Percentiles rank a stretch among this genome's conserved stretches.
Evolutionary conservation across 495 filamentous ascomycete species (phyloP).

Genomic region (Hypoxylon trugodes): DNA sequence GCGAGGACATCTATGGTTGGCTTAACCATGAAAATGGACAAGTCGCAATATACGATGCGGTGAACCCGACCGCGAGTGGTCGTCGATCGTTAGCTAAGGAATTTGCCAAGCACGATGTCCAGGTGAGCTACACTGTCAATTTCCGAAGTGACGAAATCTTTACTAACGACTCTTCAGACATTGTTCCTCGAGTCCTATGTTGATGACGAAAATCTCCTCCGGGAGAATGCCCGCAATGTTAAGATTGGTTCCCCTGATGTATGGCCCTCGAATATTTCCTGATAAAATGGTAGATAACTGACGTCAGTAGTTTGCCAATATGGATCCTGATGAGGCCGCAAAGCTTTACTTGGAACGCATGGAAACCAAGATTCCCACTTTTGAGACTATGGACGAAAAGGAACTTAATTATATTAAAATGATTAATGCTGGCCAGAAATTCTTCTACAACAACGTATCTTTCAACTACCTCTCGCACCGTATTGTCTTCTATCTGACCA

Average conservation of each 20-base stretch:
- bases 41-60: conserved; percentile 98
- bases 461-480: conserved; percentile 95
- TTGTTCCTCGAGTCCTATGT: conserved; percentile 97
- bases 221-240: conserved; percentile 95
- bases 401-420: conserved; percentile 99
- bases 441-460: conserved; percentile 92
- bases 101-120: conserved; percentile 94
- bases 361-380: conserved; percentile 88
- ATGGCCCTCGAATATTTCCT: conserved; percentile 41
- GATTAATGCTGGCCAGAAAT: conserved; percentile 94
- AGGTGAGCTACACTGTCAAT: conserved; percentile 60
- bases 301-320: conserved; percentile 75
- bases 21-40: conserved; percentile 97
- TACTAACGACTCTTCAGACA: conserved; percentile 63
- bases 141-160: not conserved
- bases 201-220: conserved; percentile 89
- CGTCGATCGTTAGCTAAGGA: conserved; percentile 89
- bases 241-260: conserved; percentile 99
- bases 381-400: conserved; percentile 94
- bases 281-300: conserved; percentile 28
- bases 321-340: conserved; percentile 90
- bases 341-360: conserved; percentile 90
- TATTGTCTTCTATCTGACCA: conserved; percentile 97
- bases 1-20: conserved; percentile 96
- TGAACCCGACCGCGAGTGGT: conserved; percentile 90